Evolutionary conservation across 1,284 basidiomycete genomes (phyloP), one percentile per base, ranked within the genome.

Genomic region (Microstroma glucosiphilum): DNA sequence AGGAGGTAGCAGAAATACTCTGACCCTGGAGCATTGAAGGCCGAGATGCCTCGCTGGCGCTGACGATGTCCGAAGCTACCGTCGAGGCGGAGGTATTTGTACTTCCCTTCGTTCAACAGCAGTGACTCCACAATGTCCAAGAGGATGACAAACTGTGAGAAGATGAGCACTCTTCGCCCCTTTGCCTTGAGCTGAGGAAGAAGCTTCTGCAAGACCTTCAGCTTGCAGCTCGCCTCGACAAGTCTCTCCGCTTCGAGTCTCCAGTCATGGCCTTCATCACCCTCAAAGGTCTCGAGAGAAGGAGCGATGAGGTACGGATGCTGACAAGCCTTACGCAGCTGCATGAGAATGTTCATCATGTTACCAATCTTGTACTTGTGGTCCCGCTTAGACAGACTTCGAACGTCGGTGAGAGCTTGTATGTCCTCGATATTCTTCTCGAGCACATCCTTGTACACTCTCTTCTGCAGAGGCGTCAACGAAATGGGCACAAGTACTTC

Each of bases 401-500:
- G 56, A 25, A 23, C 60, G 17, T 61, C 63, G 9, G 64, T 63
- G 11, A 73, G 63, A 2, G 69, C 66, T 54, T 73, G 69, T 40
- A 73, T 73, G 48, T 71, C 68, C 40, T 69, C 68, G 51, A 72
- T 57, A 46, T 70, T 72, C 19, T 62, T 59, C 63, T 71, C 68
- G 17, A 73, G 64, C 21, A 73, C 65, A 40, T 63, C 67, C 41
- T 89, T 87, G 77, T 92, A 96, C 8, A 97, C 85, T 72, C 91
- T 86, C 78, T 91, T 91, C 77, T 97, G 94, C 40, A 96, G 80
- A 0, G 88, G 85, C 0, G 89, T 84, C 85, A 97, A 88, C 12
- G 90, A 91, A 42, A 96, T 85, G 0, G 94, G 94, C 0, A 97
- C 88, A 69, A 96, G 94, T 61, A 85, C 82, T 68, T 85, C 84